Evolutionary conservation across 768 basidiomycete species (phyloP), one percentile per base, ranked within the genome.

Genomic region (Rhodosporidiobolus odoratus): DNA sequence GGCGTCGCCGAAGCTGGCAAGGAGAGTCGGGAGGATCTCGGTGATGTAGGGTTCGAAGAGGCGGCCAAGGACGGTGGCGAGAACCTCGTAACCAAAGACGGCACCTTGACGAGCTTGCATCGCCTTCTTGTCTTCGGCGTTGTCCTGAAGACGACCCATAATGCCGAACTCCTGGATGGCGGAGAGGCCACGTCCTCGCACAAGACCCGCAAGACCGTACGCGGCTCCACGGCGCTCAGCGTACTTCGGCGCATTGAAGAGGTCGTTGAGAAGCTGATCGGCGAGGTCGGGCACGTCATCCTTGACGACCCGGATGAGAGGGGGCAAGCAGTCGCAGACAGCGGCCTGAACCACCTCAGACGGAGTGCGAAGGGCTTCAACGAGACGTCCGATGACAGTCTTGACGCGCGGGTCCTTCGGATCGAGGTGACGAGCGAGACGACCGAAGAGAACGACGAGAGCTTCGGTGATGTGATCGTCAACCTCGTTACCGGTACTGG

Each of bases 301-400:
- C 40, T 83, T 82, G 84, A 91, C 89, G 38, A 87, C 80, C 43
- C 84, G 84, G 50, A 93, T 90, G 12, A 99, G 83, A 1, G 93
- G 91, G 0, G 91, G 88, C 6, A 99, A 83, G 81, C 95, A 98
- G 68, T 97, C 96, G 0, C 94, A 91, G 2, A 98, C 92, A 13
- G 96, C 94, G 54, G 91, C 88, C 78, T 98, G 95, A 0, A 99
- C 96, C 77, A 94, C 89, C 78, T 99, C 96, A 4, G 93, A 86
- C 0, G 95, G 96, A 0, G 94, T 98, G 79, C 89, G 89, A 66
- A 99, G 82, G 1, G 95, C 91, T 40, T 90, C 90, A 13, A 95
- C 86, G 27, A 98, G 82, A 16, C 92, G 83, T 70, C 91, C 87
- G 15, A 97, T 88, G 71, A 97, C 90, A 17, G 81, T 80, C 0